phyloP scores from a whole-genome alignment of 1,284 basidiomycete species.

The Trametes sp. region DNA sequence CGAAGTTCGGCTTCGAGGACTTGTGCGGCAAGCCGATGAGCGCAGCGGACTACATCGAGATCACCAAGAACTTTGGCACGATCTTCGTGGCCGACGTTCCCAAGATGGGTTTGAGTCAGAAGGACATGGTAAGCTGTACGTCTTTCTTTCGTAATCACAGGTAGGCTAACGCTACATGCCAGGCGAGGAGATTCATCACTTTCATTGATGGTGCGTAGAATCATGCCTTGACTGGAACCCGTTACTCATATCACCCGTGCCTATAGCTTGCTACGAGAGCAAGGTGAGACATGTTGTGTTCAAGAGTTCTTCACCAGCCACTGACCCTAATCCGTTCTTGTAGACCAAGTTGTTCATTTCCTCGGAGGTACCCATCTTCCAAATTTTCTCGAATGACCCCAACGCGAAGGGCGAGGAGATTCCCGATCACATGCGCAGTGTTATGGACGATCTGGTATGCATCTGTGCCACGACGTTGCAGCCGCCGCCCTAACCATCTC shows the following conservation, averaged over 20 bases:
- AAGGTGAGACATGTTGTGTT: conserved; percentile 54
- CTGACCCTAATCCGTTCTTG: not conserved
- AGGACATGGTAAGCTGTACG: conserved; percentile 75
- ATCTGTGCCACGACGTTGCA: conserved; percentile 33
- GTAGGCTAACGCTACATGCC: not conserved
- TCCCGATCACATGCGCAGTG: conserved; percentile 84
- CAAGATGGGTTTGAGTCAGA: conserved; percentile 86
- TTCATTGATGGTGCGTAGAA: conserved; percentile 86
- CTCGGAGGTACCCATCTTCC: conserved; percentile 88
- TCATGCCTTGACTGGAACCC: not conserved
- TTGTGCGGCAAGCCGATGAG: conserved; percentile 91
- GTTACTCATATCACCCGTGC: conserved; percentile 5
- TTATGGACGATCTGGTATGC: conserved; percentile 91
- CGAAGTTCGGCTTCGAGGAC: conserved; percentile 88
- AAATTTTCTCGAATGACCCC: conserved; percentile 84
- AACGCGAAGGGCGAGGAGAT: conserved; percentile 50
- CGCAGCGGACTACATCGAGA: conserved; percentile 96
- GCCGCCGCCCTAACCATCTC: not conserved
- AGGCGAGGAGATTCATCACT: conserved; percentile 96
- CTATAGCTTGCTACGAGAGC: conserved; percentile 88
- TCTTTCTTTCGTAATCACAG: not conserved
- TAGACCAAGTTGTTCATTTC: conserved; percentile 90
- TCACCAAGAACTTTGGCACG: conserved; percentile 88
- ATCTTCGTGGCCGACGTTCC: conserved; percentile 91
- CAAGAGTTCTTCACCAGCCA: not conserved